phyloP scores from a whole-genome alignment of 345 rosid species.

The Ceriops decandra region DNA sequence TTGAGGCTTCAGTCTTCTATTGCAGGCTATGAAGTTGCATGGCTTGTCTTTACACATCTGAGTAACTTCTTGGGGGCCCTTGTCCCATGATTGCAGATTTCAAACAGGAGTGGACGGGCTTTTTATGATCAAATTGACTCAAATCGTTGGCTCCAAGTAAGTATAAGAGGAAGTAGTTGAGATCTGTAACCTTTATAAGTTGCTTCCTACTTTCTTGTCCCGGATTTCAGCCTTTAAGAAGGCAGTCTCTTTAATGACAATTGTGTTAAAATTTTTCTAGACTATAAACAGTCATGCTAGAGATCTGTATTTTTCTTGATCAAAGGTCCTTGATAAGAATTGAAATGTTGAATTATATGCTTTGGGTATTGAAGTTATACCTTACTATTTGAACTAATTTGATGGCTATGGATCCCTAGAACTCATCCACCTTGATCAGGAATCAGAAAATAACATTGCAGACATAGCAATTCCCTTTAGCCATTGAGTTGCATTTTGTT shows the following conservation, averaged over 20 bases:
- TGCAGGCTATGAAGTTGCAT: neutral
- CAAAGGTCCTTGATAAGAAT: neutral
- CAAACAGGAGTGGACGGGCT: slow-evolving; percentile 69
- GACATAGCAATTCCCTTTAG: neutral
- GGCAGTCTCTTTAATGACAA: too few species aligned
- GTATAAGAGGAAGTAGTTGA: slow-evolving; percentile 27
- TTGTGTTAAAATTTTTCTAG: too few species aligned
- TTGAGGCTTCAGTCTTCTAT: neutral
- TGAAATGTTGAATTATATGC: neutral
- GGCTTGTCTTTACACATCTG: neutral
- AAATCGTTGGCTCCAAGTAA: slow-evolving; percentile 93
- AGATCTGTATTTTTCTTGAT: too few species aligned
- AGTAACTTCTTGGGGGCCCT: slow-evolving; percentile 3
- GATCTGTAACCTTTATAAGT: slow-evolving; percentile 7
- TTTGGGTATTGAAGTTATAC: neutral
- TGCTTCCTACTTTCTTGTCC: slow-evolving; percentile 7
- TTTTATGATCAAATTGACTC: slow-evolving; percentile 76
- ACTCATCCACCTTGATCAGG: neutral
- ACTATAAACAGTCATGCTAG: too few species aligned
- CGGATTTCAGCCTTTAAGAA: neutral
- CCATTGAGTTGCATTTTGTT: slow-evolving; percentile 4
- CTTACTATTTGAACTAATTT: neutral
- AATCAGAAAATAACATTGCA: neutral
- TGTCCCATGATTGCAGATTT: slow-evolving; percentile 46
- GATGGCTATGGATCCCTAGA: neutral